These are phyloP conservation scores for Aureobasidium sp. DNA, from an alignment of 2,329 filamentous ascomycete genomes.

Conservation along the genomic window DNA sequence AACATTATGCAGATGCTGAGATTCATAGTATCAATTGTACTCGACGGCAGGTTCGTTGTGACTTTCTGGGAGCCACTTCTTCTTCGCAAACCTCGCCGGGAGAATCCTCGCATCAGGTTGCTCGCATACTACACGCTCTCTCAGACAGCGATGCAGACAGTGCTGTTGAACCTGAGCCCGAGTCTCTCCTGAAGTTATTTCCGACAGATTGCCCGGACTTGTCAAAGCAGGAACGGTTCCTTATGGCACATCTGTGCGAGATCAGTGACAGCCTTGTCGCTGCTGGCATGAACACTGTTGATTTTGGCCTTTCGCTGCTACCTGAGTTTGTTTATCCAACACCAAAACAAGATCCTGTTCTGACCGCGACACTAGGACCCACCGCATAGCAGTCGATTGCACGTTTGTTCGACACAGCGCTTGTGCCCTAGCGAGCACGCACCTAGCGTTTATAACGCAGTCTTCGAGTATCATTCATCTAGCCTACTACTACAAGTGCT, in stretches of 20 bases:
- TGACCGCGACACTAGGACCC: neutral
- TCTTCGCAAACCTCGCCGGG: neutral
- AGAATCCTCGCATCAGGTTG: neutral
- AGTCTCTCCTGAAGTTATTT: neutral
- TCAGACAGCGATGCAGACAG: neutral
- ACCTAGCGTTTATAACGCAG: slow-evolving; percentile 5
- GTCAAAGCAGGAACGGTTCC: slow-evolving; percentile 2
- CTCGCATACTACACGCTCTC: neutral
- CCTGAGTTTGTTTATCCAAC: neutral
- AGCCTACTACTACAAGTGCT: slow-evolving; percentile 4
- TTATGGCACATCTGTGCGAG: neutral
- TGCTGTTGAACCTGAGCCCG: neutral
- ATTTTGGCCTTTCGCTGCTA: neutral
- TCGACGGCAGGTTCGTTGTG: slow-evolving; percentile 5
- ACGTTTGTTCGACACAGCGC: slow-evolving; percentile 7
- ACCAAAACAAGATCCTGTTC: neutral
- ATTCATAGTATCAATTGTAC: neutral
- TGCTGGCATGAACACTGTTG: neutral
- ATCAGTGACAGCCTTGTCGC: neutral
- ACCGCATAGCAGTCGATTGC: neutral
- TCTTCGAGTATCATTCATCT: neutral
- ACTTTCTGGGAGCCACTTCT: neutral
- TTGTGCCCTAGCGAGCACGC: slow-evolving; percentile 5
- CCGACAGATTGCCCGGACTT: neutral
- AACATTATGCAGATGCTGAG: neutral